Percentiles rank a stretch among this genome's conserved stretches.
These are phyloP conservation scores for Boechera retrofracta DNA, from an alignment of 345 rosid species.

Conservation along the genomic window DNA sequence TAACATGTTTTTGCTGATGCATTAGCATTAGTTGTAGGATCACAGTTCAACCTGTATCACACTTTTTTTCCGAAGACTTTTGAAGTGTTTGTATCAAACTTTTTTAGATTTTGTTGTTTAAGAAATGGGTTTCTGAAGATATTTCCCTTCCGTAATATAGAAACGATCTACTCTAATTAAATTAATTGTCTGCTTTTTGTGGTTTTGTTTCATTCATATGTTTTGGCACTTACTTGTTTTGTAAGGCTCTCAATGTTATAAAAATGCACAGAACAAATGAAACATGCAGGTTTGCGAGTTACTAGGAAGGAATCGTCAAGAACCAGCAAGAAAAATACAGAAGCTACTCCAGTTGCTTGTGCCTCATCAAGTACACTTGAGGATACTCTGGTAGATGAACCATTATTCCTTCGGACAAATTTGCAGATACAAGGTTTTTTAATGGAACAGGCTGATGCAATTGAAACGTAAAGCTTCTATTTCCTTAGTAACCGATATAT, in stretches of 20 bases:
- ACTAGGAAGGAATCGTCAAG: slow-evolving; percentile 56
- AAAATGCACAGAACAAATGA: slow-evolving; percentile 32
- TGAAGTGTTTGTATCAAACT: slow-evolving; percentile 8
- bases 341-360: slow-evolving; percentile 49
- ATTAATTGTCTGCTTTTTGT: background rate
- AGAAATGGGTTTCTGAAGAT: slow-evolving; percentile 21
- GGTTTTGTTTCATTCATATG: background rate
- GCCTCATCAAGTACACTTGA: slow-evolving; percentile 48
- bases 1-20: slow-evolving; percentile 27
- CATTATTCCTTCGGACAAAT: slow-evolving; percentile 71
- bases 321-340: slow-evolving; percentile 49
- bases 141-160: background rate
- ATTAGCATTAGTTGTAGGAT: slow-evolving; percentile 21
- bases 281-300: slow-evolving; percentile 64
- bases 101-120: background rate
- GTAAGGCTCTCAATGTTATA: slow-evolving; percentile 16
- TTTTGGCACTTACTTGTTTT: slow-evolving; percentile 29
- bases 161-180: background rate
- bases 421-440: slow-evolving; percentile 91
- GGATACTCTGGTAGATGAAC: slow-evolving; percentile 49
- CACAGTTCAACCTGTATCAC: slow-evolving; percentile 30
- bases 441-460: slow-evolving; percentile 83
- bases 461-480: slow-evolving; percentile 66
- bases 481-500: background rate
- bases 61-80: slow-evolving; percentile 8